Conservation (phyloP, 1,284 basidiomycete genomes). For the Moniliophthora roreri region DNA sequence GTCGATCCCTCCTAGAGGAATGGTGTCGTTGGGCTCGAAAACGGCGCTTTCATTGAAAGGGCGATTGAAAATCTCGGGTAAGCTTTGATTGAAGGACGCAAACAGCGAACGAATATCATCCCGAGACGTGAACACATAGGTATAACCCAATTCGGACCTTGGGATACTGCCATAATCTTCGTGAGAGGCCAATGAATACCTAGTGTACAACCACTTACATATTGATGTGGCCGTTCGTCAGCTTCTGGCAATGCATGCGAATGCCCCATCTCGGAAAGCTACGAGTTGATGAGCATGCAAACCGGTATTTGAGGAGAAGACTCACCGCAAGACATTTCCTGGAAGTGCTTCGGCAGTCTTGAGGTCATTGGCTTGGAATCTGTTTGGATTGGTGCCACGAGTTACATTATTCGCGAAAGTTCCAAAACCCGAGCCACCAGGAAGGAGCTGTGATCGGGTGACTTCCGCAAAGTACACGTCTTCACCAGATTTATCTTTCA, state of each 20-base stretch:
- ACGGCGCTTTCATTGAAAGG: constrained; percentile 20
- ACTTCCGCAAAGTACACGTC: constrained; percentile 37
- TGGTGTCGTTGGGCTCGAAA: constrained; percentile 22
- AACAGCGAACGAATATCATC: constrained; percentile 31
- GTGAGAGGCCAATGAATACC: background rate
- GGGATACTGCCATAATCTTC: constrained; percentile 2
- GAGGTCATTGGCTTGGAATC: background rate
- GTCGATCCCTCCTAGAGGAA: constrained; percentile 17
- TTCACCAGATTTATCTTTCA: constrained; percentile 20
- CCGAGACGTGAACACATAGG: constrained; percentile 37
- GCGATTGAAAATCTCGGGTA: constrained; percentile 22
- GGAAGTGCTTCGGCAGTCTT: too few species aligned
- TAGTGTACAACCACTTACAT: constrained; percentile 23
- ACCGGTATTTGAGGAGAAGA: too few species aligned
- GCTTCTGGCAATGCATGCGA: constrained; percentile 35
- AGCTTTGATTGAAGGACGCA: constrained; percentile 26
- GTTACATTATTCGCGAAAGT: constrained; percentile 28
- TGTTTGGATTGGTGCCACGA: constrained; percentile 15
- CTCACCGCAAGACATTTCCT: too few species aligned
- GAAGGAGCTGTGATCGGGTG: constrained; percentile 30
- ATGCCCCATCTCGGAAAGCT: constrained; percentile 38
- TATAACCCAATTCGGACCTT: constrained; percentile 21
- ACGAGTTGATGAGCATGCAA: background rate
- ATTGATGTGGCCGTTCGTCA: constrained; percentile 28
- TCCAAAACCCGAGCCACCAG: constrained; percentile 35